Base-by-base conservation (phyloP, 1,139 yeast species). In the Geotrichum restrictum region DNA sequence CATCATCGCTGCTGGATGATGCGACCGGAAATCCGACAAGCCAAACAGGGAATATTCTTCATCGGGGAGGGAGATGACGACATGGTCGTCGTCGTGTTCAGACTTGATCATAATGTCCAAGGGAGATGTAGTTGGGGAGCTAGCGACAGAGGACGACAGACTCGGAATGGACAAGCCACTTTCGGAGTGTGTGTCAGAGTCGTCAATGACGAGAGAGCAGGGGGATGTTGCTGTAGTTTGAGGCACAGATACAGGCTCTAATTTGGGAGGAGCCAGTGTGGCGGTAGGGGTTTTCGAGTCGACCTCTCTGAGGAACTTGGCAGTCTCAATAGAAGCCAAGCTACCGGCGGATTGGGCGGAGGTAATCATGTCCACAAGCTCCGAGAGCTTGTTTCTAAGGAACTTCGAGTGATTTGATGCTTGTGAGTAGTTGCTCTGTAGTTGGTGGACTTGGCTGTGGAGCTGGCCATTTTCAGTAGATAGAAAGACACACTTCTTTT, bases 1-100 rank as follows among this genome's bases (percentile, higher is more conserved):
- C 73, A 70, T 60, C 75, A 71, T 62, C 71, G 58, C 75, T 70
- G 75, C 75, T 64, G 75, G 71, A 70, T 71, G 75, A 69, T 71
- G 75, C 75, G 74, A 62, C 70, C 59, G 65, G 59, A 55, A 53
- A 49, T 56, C 58, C 48, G 46, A 42, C 45, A 51, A 32, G 45
- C 56, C 59, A 50, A 52, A 47, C 44, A 56, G 54, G 42, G 56
- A 52, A 34, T 52, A 52, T 22, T 50, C 49, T 38, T 42, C 49
- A 4, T 21, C 42, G 44, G 48, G 55, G 31, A 40, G 39, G n/a
- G 52, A 42, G 19, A 48, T 44, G 40, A 19, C 32, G 16, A 43
- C 53, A 32, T 19, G 40, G 42, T 31, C 40, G 19, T 49, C 55
- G 8, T 42, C 42, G 22, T 51, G 52, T 31, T 51, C 49, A 13